Base-by-base conservation (phyloP, 768 basidiomycete genomes). In the Plicaturopsis crispa region DNA sequence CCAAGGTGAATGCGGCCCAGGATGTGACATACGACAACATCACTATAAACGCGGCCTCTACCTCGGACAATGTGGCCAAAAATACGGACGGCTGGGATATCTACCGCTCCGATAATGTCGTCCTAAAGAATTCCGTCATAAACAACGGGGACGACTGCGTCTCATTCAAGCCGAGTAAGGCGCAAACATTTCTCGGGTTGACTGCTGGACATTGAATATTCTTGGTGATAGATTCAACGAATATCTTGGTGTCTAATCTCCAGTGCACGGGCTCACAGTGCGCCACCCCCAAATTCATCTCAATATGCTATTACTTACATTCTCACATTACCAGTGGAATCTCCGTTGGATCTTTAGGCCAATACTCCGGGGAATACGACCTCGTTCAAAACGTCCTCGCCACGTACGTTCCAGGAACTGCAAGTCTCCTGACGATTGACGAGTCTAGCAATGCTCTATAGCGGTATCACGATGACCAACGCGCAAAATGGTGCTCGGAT, bases 31-130 rank as follows among this genome's bases (percentile, higher is more conserved):
- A 62, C 46, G 61, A 63, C 43, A 66, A 69, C 36, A 61, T 76
- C 22, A 69, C 62, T 6, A 65, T 78, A 38, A 58, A 56, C 31
- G 64, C 73, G 4, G 55, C 52, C 3, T 73, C 74, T 4, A 71
- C 62, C 11, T 70, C 69, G 5, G 60, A 55, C 6, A 55, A 70
- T 41, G 44, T 38, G 0, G 62, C 71, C 2, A 52, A 58, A 18
- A 77, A 78, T 44, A 75, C 74, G 5, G 78, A 80, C 47, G 79
- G 78, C 4, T 78, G 77, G 77, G 71, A 80, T 47, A 69, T 75
- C 24, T 79, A 78, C 51, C 67, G 75, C 22, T 73, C 71, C 45
- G 68, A 75, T 46, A 60, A 53, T 38, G 67, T 78, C 21, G 51
- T 56, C 1, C 69, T 78, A 30, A 47, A 55, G 35, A 66, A 78